Base-by-base conservation (phyloP, 352 stramenopile genomes). In the Phytophthora podocarpi region DNA sequence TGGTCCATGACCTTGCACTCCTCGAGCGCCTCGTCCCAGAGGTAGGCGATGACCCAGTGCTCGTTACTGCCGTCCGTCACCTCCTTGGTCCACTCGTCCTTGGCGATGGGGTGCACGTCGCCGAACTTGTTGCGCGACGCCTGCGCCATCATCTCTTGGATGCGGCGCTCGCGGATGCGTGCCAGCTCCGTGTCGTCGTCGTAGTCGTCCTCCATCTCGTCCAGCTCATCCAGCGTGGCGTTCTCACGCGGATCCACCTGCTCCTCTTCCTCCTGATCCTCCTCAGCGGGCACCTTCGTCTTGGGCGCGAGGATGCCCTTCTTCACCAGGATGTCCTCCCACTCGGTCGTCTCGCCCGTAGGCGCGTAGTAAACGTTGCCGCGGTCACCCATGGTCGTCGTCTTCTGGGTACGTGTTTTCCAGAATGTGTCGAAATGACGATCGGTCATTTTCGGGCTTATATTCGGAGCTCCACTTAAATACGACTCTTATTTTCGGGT, bases 1-100 rank as follows among this genome's bases (percentile, higher is more conserved):
- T 95, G 78, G 55, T 97, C 90, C 85, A 98, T 95, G 37, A 98
- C 74, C 30, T 93, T 91, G 78, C 90, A 97, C 57, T 97, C 93
- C 49, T 96, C 76, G 5, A 97, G 74, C 37, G 75, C 82, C 34
- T 89, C 74, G 53, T 97, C 85, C 79, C 93, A 98, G 18, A 98
- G 67, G 62, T 96, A 96, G 24, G 85, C 91, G 52, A 97, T 79
- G 18, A 98, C 91, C 86, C 85, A 96, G 64, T 85, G 70, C 26
- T 95, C 80, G 41, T 89, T 78, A 71, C 91, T 97, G 24, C 76
- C 74, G 13, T 98, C 91, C 20, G 91, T 98, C 61, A 98, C 90
- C 60, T 97, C 90, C 37, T 84, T 78, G 9, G 95, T 91, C 89
- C 90, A 98, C 60, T 98, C 91, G 67, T 96, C 89, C 76, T 97